Evolutionary conservation across 441 rosid species (phyloP), one percentile per base, ranked within the genome.

Genomic region (Brassica hybrid): DNA sequence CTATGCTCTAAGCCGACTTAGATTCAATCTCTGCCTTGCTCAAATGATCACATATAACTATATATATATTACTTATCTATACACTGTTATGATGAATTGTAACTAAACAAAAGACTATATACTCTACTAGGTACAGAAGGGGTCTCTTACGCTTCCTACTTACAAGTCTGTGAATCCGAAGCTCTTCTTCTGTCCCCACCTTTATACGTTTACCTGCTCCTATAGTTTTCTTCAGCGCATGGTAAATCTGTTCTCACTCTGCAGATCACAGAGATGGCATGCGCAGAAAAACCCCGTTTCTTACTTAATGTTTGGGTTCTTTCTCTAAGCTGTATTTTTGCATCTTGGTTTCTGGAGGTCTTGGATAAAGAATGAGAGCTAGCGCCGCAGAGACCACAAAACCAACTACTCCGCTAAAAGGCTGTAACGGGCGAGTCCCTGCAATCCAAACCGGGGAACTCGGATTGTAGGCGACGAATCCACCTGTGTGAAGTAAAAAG

Each of bases 341-440:
- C 58, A 74, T 36, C 79, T 64, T 65, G 72, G 69, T 68, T 21
- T 58, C 75, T 21, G 57, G 57, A 66, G 79, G 83, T 77, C 86
- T 88, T 30, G 97, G 97, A 73, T 91, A 89, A 43, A 92, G 80
- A 73, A 82, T 30, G 65, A 87, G 23, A 56, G 99, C 97, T 80
- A 94, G 41, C 61, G 83, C 71, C 21, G 81, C 67, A 75, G 94
- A 57, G 71, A 85, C 87, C 65, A 81, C 82, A 80, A 92, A 69
- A 71, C 99, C 99, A 41, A 92, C 91, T 7, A 84, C 74, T 76
- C 98, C 99, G 45, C 93, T 89, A 56, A 94, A 94, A 61, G 99
- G 97, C 83, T 92, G 91, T 75, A 86, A 88, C 2, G 92, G 93
- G 73, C 79, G 90, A 66, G 80, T 86, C 41, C 94, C 94, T 1